Evolutionary conservation across 441 rosid genomes (phyloP), one percentile per base, ranked within the genome.

Genomic region (Omphalea diandra): DNA sequence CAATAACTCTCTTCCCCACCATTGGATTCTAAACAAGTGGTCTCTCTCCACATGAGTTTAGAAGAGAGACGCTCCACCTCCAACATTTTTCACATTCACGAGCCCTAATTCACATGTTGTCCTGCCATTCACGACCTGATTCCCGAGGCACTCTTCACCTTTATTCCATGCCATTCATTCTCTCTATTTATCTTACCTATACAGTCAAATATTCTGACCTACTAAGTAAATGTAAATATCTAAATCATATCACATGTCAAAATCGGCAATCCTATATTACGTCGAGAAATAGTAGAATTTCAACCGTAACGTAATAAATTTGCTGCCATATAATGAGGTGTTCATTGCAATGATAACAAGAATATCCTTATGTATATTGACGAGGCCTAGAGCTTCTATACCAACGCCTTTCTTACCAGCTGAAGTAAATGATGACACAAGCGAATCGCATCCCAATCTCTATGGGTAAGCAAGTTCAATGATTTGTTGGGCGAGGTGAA

Each of bases 61-160:
- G 11, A 63, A 27, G 46, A 67, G 44, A 20, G 29, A 12, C 10
- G 15, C 4, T 46, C 75, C 85, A 79, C 84, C 90, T 86, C 84
- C 62, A 50, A 74, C 86, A 83, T 73, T 84, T 79, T 62, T 54
- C 44, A 77, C 14, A 61, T 72, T 83, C 86, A 82, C 88, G 83
- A 77, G 85, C 77, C 61, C 50, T 22, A 26, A 62, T 74, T 77
- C 83, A 80, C 83, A 75, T 74, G 83, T 65, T 58, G 63, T 70
- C 62, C 74, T 72, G 75, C 70, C 68, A 67, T 63, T 67, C 67
- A 53, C 73, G 69, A 69, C 87, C 82, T 85, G 89, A 83, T 79
- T 76, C 91, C 75, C 85, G 84, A 77, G 87, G 43, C 63, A 44
- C 50, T 20, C 70, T 72, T 77, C 85, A 85, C 79, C 78, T 79